Percentiles rank a stretch among this genome's conserved stretches.
phyloP scores from a whole-genome alignment of 805 yeast species.

The Danielia oregonensis region DNA sequence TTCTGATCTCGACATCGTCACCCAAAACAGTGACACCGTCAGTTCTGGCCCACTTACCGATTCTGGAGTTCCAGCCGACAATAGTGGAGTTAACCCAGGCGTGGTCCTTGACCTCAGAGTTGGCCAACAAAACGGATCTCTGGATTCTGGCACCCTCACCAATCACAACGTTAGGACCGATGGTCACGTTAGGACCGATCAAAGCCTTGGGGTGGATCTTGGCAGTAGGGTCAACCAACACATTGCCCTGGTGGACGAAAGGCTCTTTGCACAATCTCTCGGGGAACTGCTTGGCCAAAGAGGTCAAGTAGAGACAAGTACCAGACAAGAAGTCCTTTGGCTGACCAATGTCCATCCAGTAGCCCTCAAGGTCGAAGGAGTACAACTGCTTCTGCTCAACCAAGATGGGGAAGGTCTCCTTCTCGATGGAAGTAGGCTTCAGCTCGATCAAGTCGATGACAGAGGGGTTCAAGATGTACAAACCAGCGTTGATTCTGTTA shows the following conservation, averaged over 20 bases:
- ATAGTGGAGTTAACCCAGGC: slow-evolving; percentile 97
- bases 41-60: slow-evolving; percentile 98
- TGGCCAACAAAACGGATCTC: slow-evolving; percentile 87
- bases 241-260: slow-evolving; percentile 87
- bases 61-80: slow-evolving; percentile 98
- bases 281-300: slow-evolving; percentile 78
- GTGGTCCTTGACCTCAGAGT: slow-evolving; percentile 92
- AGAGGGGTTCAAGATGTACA: slow-evolving; percentile 95
- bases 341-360: slow-evolving; percentile 99
- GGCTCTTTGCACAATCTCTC: slow-evolving; percentile 62
- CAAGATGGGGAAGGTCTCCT: slow-evolving; percentile 97
- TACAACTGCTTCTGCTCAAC: slow-evolving; percentile 85
- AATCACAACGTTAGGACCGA: slow-evolving; percentile 92
- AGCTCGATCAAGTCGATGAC: slow-evolving; percentile 95
- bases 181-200: slow-evolving; percentile 97
- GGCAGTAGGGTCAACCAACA: slow-evolving; percentile 91
- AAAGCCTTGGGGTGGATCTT: slow-evolving; percentile 88
- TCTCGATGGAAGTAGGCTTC: slow-evolving; percentile 98
- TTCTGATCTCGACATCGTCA: slow-evolving; percentile 98
- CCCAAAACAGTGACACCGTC: slow-evolving; percentile 98
- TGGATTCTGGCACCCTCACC: slow-evolving; percentile 99
- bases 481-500: slow-evolving; percentile 99
- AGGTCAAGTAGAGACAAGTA: slow-evolving; percentile 84
- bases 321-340: slow-evolving; percentile 99
- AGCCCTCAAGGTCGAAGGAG: slow-evolving; percentile 97